Conservation (phyloP, 2,329 filamentous ascomycete genomes). For the Paracamarosporium sp. region DNA sequence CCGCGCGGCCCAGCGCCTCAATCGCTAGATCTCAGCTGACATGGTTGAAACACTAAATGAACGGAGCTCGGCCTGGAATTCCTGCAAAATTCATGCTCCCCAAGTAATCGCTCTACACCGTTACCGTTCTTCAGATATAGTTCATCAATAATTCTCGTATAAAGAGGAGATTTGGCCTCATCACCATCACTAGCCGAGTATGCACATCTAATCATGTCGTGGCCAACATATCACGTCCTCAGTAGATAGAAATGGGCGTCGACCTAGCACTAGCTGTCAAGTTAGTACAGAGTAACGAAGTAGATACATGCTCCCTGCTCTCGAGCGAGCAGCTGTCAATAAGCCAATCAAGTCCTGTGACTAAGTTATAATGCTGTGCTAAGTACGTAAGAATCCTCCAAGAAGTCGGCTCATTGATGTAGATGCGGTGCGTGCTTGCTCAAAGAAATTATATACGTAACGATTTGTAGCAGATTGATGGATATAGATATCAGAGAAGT, state of each 20-base stretch:
- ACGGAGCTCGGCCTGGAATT: neutral
- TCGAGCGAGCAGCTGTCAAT: neutral
- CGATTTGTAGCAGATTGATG: neutral
- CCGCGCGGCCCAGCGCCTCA: neutral
- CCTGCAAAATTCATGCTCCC: too few species aligned
- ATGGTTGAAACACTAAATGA: neutral
- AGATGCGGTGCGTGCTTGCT: too few species aligned
- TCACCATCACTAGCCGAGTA: too few species aligned
- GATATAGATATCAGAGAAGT: neutral
- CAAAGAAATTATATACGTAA: too few species aligned
- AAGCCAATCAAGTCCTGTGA: neutral
- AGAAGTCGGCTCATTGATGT: too few species aligned
- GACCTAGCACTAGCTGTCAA: neutral
- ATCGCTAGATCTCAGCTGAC: neutral
- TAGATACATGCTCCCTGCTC: neutral
- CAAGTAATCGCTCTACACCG: too few species aligned
- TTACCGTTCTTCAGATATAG: too few species aligned
- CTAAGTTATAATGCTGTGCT: neutral
- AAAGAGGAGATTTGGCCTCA: too few species aligned
- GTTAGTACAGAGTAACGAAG: neutral
- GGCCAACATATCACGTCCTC: neutral
- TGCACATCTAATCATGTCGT: neutral
- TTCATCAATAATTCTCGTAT: too few species aligned
- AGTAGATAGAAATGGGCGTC: neutral
- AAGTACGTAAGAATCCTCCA: too few species aligned